Evolutionary conservation across 345 rosid species (phyloP), one percentile per base, ranked within the genome.

Genomic region (Kernera saxatilis): DNA sequence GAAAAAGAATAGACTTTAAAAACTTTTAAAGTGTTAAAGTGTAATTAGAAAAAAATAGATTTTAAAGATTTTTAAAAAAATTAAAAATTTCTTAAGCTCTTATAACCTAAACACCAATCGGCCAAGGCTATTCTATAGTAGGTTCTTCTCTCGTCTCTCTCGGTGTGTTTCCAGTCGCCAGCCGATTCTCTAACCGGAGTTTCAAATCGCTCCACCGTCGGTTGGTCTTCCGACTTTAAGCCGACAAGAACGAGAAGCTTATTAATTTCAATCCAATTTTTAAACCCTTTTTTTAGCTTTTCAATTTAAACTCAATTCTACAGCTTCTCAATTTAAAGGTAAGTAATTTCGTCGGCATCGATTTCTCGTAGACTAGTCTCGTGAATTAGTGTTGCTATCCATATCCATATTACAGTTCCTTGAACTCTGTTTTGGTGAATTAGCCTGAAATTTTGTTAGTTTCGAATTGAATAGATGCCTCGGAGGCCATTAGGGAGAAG

Each of bases 391-490:
- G 32, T 6, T n/a, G n/a, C n/a, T n/a, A n/a, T 32, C 17, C 8
- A 39, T 5, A 18, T 32, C 32, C 39, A 15, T 53, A 30, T 33
- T 7, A 32, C 35, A 32, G 35, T 32, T 32, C 35, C 35, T 88
- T 29, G 32, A 8, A 29, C 32, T 29, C 32, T n/a, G 25, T 60
- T 40, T 50, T 19, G 41, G 33, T 51, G n/a, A 32, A 25, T 33
- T 23, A 9, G 37, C 54, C 59, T 69, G 45, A 64, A 37, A 7
- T 1, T 50, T 30, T 10, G 19, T 57, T 71, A 49, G 29, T 45
- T 75, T 14, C 55, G 60, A 70, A 64, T 60, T 65, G 45, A 37
- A 35, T n/a, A 64, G 18, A 79, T 88, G 93, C 83, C 84, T 25
- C 79, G 74, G 6, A 79, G 77, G 55, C 84, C 79, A 40, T 54